A percentile compares a stretch with the other conserved stretches of the same genome.
These are phyloP conservation scores for Hirsutella thompsonii DNA, from an alignment of 2,329 filamentous ascomycete genomes.

Conservation along the genomic window DNA sequence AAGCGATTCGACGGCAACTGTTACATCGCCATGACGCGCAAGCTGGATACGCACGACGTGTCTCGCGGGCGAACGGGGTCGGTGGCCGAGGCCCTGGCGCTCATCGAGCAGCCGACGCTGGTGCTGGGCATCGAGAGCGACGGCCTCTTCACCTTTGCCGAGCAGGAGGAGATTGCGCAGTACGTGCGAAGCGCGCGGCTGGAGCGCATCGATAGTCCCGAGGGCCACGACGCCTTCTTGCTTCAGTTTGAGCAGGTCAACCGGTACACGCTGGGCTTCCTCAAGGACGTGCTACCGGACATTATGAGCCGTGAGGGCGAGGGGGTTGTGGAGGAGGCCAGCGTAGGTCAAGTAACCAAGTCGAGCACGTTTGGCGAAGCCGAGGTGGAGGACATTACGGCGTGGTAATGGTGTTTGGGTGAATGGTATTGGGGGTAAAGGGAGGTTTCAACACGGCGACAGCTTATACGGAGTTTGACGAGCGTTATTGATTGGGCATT, in stretches of 20 bases:
- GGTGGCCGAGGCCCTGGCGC: constrained; percentile 61
- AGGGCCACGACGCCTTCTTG: constrained; percentile 93
- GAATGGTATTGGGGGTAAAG: constrained; percentile 12
- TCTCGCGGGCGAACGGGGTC: constrained; percentile 59
- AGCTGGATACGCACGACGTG: constrained; percentile 93
- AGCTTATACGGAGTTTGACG: no score
- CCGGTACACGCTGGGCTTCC: constrained; percentile 68
- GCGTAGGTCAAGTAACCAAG: constrained; percentile 58
- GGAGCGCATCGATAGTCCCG: constrained; percentile 81
- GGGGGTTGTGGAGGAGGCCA: constrained; percentile 33
- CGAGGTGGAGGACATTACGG: constrained; percentile 91
- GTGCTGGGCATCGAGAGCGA: constrained; percentile 93
- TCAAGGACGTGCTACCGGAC: constrained; percentile 71
- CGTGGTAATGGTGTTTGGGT: constrained; percentile 46
- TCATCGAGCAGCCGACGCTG: constrained; percentile 80
- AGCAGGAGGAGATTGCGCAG: constrained; percentile 83
- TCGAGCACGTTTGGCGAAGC: constrained; percentile 90
- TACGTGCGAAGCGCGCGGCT: constrained; percentile 67
- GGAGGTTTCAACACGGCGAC: background rate
- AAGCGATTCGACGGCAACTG: constrained; percentile 96
- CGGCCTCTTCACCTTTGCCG: constrained; percentile 91
- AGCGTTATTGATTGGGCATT: background rate
- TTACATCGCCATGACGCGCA: constrained; percentile 97
- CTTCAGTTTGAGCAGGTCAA: constrained; percentile 98
- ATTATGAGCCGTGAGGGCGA: constrained; percentile 61